Percentiles rank a stretch among this genome's conserved stretches.
Conservation (phyloP, 352 stramenopile genomes). For the Blastocystis sp. region DNA sequence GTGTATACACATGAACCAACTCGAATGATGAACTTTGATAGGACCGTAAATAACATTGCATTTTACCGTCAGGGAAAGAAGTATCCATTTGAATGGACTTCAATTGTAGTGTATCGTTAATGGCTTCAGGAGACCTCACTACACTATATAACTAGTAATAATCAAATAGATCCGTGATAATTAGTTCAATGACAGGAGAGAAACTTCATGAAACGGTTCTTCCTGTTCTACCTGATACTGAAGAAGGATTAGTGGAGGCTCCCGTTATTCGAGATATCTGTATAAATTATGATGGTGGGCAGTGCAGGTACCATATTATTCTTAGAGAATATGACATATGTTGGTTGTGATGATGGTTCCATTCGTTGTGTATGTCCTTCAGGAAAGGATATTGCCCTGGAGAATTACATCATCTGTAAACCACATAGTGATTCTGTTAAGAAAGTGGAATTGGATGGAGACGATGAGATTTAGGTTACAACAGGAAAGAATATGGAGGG, state of each 20-base stretch:
- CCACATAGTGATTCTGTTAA: constrained; percentile 17
- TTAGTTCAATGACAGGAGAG: constrained; percentile 34
- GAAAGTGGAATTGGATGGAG: background rate
- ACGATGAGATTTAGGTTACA: background rate
- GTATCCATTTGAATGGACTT: background rate
- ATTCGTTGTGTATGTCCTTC: background rate
- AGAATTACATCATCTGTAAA: constrained; percentile 33
- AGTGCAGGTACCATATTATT: background rate
- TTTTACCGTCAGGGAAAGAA: constrained; percentile 42
- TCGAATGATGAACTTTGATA: constrained; percentile 31
- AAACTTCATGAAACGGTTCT: background rate
- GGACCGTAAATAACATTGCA: background rate
- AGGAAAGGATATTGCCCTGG: constrained; percentile 20
- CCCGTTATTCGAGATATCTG: constrained; percentile 10
- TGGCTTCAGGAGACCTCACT: constrained; percentile 2
- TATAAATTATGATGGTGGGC: constrained; percentile 29
- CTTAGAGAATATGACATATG: constrained; percentile 10
- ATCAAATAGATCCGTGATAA: background rate
- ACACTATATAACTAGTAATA: constrained; percentile 17
- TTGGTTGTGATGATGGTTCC: constrained; percentile 3
- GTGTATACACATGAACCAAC: constrained; percentile 19
- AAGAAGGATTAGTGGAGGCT: background rate
- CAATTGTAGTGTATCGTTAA: background rate
- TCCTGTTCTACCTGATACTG: constrained; percentile 11
- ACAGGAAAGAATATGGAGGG: constrained; percentile 38